Base-by-base conservation (phyloP, 352 stramenopile species). In the Globisporangium megalacanthum region DNA sequence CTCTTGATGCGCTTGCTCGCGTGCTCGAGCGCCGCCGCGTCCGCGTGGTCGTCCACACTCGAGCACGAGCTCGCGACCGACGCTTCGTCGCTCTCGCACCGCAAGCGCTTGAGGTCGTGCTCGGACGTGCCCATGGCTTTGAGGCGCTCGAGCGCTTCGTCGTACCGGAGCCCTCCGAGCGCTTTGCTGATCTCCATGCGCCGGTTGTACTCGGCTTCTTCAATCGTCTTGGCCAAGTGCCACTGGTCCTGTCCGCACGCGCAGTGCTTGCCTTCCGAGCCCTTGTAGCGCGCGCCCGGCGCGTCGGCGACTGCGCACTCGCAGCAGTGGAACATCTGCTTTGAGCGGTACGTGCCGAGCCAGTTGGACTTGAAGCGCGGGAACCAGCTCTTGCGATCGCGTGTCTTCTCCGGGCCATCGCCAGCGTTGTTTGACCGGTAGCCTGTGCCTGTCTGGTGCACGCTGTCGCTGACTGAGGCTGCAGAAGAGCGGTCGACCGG, bases 281-380 rank as follows among this genome's bases (percentile, higher is more conserved):
- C 81, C 52, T 92, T 92, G 73, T 91, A 93, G 33, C 79, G 73
- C 47, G 69, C 65, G 17, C 62, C 69, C 37, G 64, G 50, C 58
- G 57, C 60, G 60, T 75, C 62, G 29, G 68, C 65, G 35, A 93
- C 75, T 8, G 79, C 83, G 59, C 84, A 94, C 66, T 94, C 84
- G 49, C 84, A 94, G 65, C 83, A 92, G 25, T 72, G 61, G 62
- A 91, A 94, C 80, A 92, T 92, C 66, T 90, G 77, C 75, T 89
- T 92, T 60, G 81, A 91, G 45, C 84, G 82, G 62, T 88, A 94
- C 29, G 79, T 91, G 59, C 84, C 84, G n/a, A 92, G 68, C 78
- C 82, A 89, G 50, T 91, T 94, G 45, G 82, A 92, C 63, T 94
- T 94, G 70, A 94, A 94, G 52, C 84, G 84, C 33, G 84, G 84